Evolutionary conservation across 2,329 filamentous ascomycete species (phyloP).

Genomic region (Elsinoe batatas): DNA sequence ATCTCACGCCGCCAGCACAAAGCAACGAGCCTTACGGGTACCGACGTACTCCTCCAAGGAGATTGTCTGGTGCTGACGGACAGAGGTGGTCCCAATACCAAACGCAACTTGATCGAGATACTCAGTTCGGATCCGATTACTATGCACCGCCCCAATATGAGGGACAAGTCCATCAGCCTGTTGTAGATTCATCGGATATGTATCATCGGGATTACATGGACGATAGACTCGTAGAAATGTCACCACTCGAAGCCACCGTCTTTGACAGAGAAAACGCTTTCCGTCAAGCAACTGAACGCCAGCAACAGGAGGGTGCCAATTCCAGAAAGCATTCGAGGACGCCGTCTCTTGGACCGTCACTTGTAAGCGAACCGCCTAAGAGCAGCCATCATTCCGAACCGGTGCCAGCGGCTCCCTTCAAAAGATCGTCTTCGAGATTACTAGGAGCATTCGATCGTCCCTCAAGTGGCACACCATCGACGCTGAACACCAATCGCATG

Average conservation of each 20-base stretch:
- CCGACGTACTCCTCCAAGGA: background rate
- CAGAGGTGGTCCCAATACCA: slow-evolving; percentile 5
- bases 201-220: slow-evolving; percentile 10
- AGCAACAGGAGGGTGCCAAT: background rate
- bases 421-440: background rate
- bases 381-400: background rate
- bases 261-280: slow-evolving; percentile 5
- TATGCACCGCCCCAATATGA: slow-evolving; percentile 6
- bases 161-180: background rate
- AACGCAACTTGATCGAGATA: background rate
- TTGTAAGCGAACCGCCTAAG: background rate
- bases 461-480: background rate
- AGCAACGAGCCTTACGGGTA: background rate
- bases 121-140: background rate
- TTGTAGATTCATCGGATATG: background rate
- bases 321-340: background rate
- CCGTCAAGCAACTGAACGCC: background rate
- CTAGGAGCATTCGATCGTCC: background rate
- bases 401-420: background rate
- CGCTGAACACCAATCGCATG: background rate
- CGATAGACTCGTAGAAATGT: slow-evolving; percentile 8
- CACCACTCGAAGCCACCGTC: slow-evolving; percentile 8
- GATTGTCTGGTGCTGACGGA: background rate
- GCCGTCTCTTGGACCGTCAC: slow-evolving; percentile 1
- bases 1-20: slow-evolving; percentile 6